Base-by-base conservation (phyloP, 257 asterid genomes). In the Gentiana straminea region DNA sequence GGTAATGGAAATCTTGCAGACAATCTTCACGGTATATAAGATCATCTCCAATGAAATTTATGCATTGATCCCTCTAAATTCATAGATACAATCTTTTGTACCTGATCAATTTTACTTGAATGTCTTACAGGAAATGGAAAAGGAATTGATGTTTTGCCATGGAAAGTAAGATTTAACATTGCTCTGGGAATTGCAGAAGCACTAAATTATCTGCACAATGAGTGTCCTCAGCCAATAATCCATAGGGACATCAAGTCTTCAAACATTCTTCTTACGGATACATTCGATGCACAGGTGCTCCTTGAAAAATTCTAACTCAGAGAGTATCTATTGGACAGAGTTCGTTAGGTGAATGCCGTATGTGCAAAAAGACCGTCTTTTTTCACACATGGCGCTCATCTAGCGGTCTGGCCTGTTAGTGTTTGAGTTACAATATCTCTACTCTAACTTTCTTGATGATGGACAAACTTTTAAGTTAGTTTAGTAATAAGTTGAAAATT, bases 191-290 rank as follows among this genome's bases (percentile, higher is more conserved):
- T 84, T 11, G 97, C 94, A 46, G 97, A 92, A 76, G 95, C 91
- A 2, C 62, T 88, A 57, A 75, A 85, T 76, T 88, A 86, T 67
- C 74, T 92, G 3, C 97, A 92, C 76, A 71, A 64, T 12, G 83
- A 74, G 54, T 77, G 83, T 56, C 70, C 77, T 5, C 70, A 70
- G 72, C 89, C 92, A 0, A 75, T 91, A 33, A 91, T 91, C 35
- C 98, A 91, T 63, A 79, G 98, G 65, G 98, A 91, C 60, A 67
- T 91, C 43, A 91, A 91, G 67, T 84, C 98, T 15, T 83, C 95
- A 12, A 91, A 91, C 65, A 84, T 91, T 74, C 94, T 91, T 59
- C 78, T 91, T 52, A 66, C 75, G 2, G 80, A 76, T 58, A 83
- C 70, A 48, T 74, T 87, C 49, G 81, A 83, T 57, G 84, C 98